Evolutionary conservation across 192 early-diverging fungal genomes (phyloP), one percentile per base, ranked within the genome.

Genomic region (Pilobolus umbonatus): DNA sequence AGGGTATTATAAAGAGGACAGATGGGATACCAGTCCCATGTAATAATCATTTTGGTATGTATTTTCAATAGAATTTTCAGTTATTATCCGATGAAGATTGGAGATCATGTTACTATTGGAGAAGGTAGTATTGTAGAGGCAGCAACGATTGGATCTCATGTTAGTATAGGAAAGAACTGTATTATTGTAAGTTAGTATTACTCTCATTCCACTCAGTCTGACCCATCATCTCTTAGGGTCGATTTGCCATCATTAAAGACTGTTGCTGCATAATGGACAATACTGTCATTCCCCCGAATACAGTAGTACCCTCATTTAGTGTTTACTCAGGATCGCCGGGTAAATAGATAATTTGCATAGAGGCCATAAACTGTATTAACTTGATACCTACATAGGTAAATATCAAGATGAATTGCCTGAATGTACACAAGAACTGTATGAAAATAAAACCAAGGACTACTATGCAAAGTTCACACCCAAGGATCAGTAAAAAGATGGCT

Each of bases 71-170:
- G 92, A 26, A 73, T 86, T 5, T 98, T 99, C 69, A 93, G 86
- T 71, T 97, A 99, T 67, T 99, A 93, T 52, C 95, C 95, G 31
- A 88, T 96, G 76, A 97, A 96, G 68, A 91, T 99, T 39, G 94
- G 92, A n/a, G 91, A 96, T 68, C 81, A 92, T 67, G 91, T 95
- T 2, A 77, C 80, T 21, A 91, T 94, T 61, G 94, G 93, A 4
- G 86, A 94, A 64, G 86, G 88, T 31, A 77, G 86, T 14, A 82
- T 98, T 44, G 82, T 99, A 7, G 92, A 97, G 61, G 92, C 94
- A 11, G 94, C 96, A 0, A 83, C 79, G 9, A 93, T 99, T 32
- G 96, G 96, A 21, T 89, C 84, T 1, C 82, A 84, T 69, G 96
- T 99, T 1, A 72, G 73, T 28, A 96, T 99, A 57, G 95, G 95